Conservation (phyloP, 2,329 filamentous ascomycete species). For the Fusarium coffeatum region DNA sequence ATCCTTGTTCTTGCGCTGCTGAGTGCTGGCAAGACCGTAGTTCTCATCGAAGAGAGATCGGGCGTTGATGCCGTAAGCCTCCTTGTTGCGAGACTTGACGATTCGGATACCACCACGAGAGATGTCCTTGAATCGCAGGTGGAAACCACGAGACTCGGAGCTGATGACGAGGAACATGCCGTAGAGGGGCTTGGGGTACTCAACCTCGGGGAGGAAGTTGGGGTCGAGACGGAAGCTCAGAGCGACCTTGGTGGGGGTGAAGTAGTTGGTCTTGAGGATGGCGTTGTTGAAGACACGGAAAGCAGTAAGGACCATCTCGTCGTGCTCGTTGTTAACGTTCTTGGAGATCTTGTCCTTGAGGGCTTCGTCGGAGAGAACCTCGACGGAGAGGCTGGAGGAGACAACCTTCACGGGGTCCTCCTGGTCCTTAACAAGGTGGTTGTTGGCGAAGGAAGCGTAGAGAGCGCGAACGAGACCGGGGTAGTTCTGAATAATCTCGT, state of each 20-base stretch:
- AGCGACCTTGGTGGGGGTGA: slow-evolving; percentile 96
- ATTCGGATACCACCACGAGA: slow-evolving; percentile 97
- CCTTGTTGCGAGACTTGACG: slow-evolving; percentile 96
- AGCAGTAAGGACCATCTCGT: slow-evolving; percentile 97
- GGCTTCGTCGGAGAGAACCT: slow-evolving; percentile 79
- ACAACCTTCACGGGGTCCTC: slow-evolving; percentile 64
- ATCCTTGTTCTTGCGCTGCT: slow-evolving; percentile 99
- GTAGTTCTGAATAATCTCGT: slow-evolving; percentile 94
- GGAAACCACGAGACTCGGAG: slow-evolving; percentile 96
- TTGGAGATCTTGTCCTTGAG: slow-evolving; percentile 82
- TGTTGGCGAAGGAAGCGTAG: slow-evolving; percentile 91
- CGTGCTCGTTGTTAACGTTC: slow-evolving; percentile 91
- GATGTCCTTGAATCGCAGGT: slow-evolving; percentile 96
- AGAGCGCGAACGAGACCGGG: slow-evolving; percentile 86
- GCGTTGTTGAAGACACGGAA: slow-evolving; percentile 96
- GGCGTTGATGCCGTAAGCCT: slow-evolving; percentile 96
- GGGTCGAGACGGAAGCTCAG: slow-evolving; percentile 95
- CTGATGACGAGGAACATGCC: slow-evolving; percentile 99
- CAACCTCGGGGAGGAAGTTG: slow-evolving; percentile 85
- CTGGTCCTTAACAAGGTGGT: slow-evolving; percentile 73
- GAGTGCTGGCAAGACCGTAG: slow-evolving; percentile 96
- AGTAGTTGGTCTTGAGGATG: slow-evolving; percentile 97
- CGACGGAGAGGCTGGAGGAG: slow-evolving; percentile 66
- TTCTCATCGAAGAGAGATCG: slow-evolving; percentile 98
- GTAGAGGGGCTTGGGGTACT: slow-evolving; percentile 93